Base-by-base conservation (phyloP, 1,139 yeast genomes). In the Yamadazyma dendronema region DNA sequence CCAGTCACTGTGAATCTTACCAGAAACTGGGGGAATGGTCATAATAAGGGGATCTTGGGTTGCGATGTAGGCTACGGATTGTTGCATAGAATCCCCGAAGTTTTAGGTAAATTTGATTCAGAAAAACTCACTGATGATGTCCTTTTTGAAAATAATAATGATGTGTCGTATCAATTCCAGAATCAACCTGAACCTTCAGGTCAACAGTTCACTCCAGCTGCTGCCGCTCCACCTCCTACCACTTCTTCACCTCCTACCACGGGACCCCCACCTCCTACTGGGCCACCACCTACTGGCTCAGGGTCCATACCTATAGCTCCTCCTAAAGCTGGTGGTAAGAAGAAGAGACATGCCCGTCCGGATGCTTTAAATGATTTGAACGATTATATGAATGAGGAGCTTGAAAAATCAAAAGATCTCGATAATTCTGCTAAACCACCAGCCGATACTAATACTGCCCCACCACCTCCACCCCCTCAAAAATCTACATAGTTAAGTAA, bases 41-140 rank as follows among this genome's bases (percentile, higher is more conserved):
- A 90, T 3, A 72, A 72, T 42, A 74, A 70, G 43, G 96, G 96
- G 0, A 68, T 89, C 26, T 66, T 92, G 30, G 98, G 98, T 1
- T 90, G 97, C 61, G 96, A 90, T 48, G 95, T 92, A 9, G 97
- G 97, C 0, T 90, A 89, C 54, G 97, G 97, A 0, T 69, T 85
- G 39, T 66, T 92, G 37, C 97, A 92, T 56, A 70, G 95, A 46
- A 65, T 92, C 13, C 96, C 96, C 1, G 84, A 79, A 41, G 82
- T 78, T 5, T 59, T 73, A 7, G 83, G 81, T 0, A 74, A 76
- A 48, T 74, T 68, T 41, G 69, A 60, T 11, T 47, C 41, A 15
- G 53, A 54, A 16, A 57, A 61, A 13, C 46, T 65, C 12, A 54
- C 57, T 14, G 72, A 67, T 28, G 75, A 70, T 51, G 56, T 67